A percentile compares a stretch with the other conserved stretches of the same genome.
Conservation (phyloP, 306 rosid genomes). For the Arachis stenosperma region DNA sequence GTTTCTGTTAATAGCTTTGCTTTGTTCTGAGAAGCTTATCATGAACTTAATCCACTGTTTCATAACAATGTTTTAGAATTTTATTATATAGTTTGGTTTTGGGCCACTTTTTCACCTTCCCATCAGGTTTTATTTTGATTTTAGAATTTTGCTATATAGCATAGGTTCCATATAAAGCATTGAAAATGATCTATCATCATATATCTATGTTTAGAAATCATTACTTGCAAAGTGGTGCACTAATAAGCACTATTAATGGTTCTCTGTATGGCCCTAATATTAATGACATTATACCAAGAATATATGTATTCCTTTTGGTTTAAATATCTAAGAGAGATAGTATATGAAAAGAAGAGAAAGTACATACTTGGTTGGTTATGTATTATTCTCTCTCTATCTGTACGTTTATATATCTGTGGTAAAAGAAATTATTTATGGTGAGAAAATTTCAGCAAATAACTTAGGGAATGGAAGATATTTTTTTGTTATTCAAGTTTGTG, state of each 20-base stretch:
- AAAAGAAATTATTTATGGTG: slow-evolving; percentile 37
- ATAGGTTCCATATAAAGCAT: too few species aligned
- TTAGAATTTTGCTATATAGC: too few species aligned
- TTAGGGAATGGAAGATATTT: slow-evolving; percentile 44
- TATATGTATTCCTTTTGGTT: too few species aligned
- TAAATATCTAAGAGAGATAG: not conserved
- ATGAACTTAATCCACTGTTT: slow-evolving; percentile 29
- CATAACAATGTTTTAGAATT: not conserved
- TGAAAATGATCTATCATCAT: too few species aligned
- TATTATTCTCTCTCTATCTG: not conserved
- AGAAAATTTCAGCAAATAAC: slow-evolving; percentile 24
- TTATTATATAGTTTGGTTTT: slow-evolving; percentile 9
- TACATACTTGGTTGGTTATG: slow-evolving; percentile 3
- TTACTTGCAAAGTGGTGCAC: not conserved
- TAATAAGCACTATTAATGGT: not conserved
- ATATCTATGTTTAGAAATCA: too few species aligned
- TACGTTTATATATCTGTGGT: not conserved
- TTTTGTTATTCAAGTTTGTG: slow-evolving; percentile 43
- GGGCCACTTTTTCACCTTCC: not conserved
- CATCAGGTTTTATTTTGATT: not conserved
- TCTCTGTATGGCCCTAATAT: slow-evolving; percentile 14
- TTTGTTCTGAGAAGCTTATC: slow-evolving; percentile 24
- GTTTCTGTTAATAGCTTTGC: not conserved
- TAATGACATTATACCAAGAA: slow-evolving; percentile 17
- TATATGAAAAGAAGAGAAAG: slow-evolving; percentile 16